Evolutionary conservation across 345 rosid genomes (phyloP).

Genomic region (Pistacia vera): DNA sequence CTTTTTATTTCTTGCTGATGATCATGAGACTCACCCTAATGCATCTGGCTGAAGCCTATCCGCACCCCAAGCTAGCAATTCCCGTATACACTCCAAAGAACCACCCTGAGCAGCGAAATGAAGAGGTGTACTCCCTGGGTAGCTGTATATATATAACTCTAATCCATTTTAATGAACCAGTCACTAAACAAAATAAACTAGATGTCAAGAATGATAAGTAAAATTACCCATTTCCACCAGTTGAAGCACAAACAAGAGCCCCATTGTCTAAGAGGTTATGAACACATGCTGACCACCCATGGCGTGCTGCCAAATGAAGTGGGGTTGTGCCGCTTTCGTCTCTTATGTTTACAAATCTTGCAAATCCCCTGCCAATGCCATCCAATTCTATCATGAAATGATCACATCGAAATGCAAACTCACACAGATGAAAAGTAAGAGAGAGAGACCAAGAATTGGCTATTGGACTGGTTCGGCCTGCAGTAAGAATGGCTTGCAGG

Average conservation of each 20-base stretch:
- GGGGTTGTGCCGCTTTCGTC: conserved; percentile 56
- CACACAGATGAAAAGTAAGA: neutral
- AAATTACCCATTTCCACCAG: conserved; percentile 55
- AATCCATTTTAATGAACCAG: neutral
- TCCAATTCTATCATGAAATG: conserved; percentile 2
- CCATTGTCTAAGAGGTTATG: conserved; percentile 54
- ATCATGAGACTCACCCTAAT: conserved; percentile 35
- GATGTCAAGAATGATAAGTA: conserved; percentile 16
- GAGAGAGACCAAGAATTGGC: conserved; percentile 35
- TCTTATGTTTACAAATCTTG: conserved; percentile 56
- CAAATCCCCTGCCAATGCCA: conserved; percentile 45
- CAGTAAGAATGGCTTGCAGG: conserved; percentile 33
- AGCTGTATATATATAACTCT: conserved; percentile 19
- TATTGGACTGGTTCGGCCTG: conserved; percentile 33
- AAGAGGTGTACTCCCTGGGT: conserved; percentile 45
- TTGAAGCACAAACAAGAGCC: conserved; percentile 58
- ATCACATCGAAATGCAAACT: neutral
- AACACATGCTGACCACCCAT: conserved; percentile 48
- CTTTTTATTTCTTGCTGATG: neutral
- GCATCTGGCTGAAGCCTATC: conserved; percentile 54
- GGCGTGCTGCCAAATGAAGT: conserved; percentile 55
- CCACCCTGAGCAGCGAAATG: conserved; percentile 50
- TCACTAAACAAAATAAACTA: neutral
- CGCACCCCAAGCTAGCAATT: conserved; percentile 63
- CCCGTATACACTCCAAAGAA: conserved; percentile 47